These are phyloP conservation scores for Candida mesenterica DNA, from an alignment of 1,139 yeast species.

Conservation along the genomic window DNA sequence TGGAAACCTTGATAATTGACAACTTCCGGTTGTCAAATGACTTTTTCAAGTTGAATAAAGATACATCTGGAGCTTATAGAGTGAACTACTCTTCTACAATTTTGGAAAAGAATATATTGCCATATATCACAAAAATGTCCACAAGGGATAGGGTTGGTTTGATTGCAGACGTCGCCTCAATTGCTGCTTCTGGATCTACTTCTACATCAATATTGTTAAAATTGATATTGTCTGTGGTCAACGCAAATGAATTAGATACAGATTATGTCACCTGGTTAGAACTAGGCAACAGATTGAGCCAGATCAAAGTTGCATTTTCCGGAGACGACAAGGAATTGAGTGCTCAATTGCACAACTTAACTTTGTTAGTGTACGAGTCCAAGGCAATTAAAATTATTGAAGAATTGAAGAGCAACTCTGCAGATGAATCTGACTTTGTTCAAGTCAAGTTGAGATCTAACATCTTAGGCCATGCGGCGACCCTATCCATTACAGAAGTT, in stretches of 20 bases:
- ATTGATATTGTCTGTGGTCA: slow-evolving; percentile 42
- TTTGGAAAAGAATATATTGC: slow-evolving; percentile 42
- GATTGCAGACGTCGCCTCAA: slow-evolving; percentile 60
- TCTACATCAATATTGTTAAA: slow-evolving; percentile 46
- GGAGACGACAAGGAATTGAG: slow-evolving; percentile 25
- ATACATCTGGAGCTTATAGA: slow-evolving; percentile 64
- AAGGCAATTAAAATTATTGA: slow-evolving; percentile 29
- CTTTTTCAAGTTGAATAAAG: slow-evolving; percentile 61
- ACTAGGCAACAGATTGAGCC: slow-evolving; percentile 43
- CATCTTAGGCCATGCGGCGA: slow-evolving; percentile 53
- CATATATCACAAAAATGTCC: slow-evolving; percentile 45
- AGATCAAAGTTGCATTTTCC: slow-evolving; percentile 50
- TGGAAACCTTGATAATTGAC: slow-evolving; percentile 22
- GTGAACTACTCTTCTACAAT: slow-evolving; percentile 59
- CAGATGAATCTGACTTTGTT: slow-evolving; percentile 39
- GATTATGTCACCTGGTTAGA: slow-evolving; percentile 67
- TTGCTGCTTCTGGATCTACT: slow-evolving; percentile 59
- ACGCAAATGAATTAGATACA: slow-evolving; percentile 42
- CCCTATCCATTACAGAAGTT: slow-evolving; percentile 48
- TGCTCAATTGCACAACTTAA: slow-evolving; percentile 40
- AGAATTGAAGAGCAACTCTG: slow-evolving; percentile 21
- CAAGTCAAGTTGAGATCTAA: slow-evolving; percentile 51
- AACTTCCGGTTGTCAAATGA: slow-evolving; percentile 21
- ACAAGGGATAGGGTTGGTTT: slow-evolving; percentile 65
- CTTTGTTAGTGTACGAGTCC: slow-evolving; percentile 37